Conservation (phyloP, 2,329 filamentous ascomycete species). For the Cladophialophora chaetospira region DNA sequence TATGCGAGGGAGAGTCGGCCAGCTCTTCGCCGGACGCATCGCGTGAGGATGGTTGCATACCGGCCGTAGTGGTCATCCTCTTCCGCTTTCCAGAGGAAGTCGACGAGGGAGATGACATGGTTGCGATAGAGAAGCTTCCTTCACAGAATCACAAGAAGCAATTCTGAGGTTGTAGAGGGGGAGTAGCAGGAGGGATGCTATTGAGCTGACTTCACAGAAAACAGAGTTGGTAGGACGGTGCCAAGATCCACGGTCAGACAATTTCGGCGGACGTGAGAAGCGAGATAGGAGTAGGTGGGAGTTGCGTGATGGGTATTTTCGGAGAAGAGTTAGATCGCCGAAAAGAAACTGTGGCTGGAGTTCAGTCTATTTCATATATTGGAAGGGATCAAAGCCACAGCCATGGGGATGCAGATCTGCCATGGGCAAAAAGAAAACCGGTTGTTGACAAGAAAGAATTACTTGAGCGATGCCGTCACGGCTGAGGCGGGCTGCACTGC, state of each 20-base stretch:
- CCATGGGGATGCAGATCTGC: not conserved
- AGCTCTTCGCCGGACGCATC: conserved; percentile 79
- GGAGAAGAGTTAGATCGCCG: not conserved
- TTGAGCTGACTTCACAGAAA: no score
- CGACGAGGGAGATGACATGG: conserved; percentile 62
- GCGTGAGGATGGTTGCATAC: conserved; percentile 72
- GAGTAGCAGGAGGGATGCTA: no score
- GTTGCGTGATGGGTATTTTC: not conserved
- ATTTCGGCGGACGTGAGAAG: conserved; percentile 11
- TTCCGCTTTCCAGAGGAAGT: conserved; percentile 74
- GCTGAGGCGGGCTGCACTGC: not conserved
- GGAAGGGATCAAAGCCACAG: not conserved
- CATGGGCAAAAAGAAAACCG: conserved; percentile 1
- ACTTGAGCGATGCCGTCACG: conserved; percentile 2
- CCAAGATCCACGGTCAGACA: conserved; percentile 14
- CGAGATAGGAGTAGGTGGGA: not conserved
- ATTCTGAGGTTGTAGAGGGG: no score
- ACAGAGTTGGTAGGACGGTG: not conserved
- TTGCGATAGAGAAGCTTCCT: not conserved
- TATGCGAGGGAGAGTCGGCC: conserved; percentile 62
- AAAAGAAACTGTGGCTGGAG: not conserved
- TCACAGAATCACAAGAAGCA: no score
- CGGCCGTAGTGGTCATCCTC: conserved; percentile 63
- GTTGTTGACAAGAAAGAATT: conserved; percentile 9
- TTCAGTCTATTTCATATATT: not conserved